Conservation (phyloP, 2,329 filamentous ascomycete species). For the Rasamsonia emersonii region DNA sequence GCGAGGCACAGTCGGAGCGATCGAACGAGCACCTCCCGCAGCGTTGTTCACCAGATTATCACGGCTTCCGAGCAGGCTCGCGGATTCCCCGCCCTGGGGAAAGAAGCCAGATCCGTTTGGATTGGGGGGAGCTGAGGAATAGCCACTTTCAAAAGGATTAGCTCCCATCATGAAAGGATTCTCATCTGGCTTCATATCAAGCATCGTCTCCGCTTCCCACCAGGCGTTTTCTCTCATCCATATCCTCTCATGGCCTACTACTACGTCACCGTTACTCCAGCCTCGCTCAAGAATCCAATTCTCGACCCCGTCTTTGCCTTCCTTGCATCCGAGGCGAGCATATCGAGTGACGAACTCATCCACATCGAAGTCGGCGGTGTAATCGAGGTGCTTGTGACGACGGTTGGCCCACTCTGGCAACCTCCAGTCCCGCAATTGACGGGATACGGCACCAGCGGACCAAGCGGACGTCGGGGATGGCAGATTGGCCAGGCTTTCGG, state of each 20-base stretch:
- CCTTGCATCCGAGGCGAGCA: conserved; percentile 70
- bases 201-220: conserved; percentile 97
- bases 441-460: conserved; percentile 87
- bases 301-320: conserved; percentile 86
- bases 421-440: conserved; percentile 87
- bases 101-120: conserved; percentile 59
- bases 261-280: conserved; percentile 96
- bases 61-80: conserved; percentile 57
- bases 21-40: conserved; percentile 46
- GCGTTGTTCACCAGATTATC: conserved; percentile 59
- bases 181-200: conserved; percentile 70
- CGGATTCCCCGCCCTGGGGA: conserved; percentile 50
- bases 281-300: conserved; percentile 90
- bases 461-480: conserved; percentile 70
- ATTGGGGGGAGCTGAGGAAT: conserved; percentile 53
- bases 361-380: conserved; percentile 91
- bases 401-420: conserved; percentile 95
- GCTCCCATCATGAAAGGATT: conserved; percentile 45
- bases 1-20: conserved; percentile 38
- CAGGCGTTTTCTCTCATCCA: conserved; percentile 93
- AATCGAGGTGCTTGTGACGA: conserved; percentile 82
- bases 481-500: conserved; percentile 63
- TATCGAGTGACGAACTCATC: conserved; percentile 88
- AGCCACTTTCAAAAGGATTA: conserved; percentile 61
- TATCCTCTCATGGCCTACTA: conserved; percentile 80